Conservation (phyloP, 306 rosid genomes). For the Acacia crassicarpa region DNA sequence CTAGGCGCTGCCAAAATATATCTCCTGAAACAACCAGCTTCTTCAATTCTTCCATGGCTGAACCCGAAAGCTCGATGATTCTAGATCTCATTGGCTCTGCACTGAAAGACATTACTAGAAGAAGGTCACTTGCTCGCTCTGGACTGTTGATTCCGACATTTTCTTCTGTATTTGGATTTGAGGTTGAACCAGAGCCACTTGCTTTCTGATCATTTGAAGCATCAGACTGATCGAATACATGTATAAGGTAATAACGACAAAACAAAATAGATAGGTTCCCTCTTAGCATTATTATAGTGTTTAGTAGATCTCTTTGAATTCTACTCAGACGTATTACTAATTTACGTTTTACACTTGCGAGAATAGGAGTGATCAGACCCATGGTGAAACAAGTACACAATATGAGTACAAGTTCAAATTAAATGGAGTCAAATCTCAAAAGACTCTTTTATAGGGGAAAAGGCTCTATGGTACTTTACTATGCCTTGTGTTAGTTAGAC, state of each 20-base stretch:
- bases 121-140: slow-evolving; percentile 47
- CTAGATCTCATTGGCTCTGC: slow-evolving; percentile 15
- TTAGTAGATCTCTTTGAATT: background rate
- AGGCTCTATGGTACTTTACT: no score
- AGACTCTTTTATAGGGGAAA: no score
- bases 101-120: slow-evolving; percentile 36
- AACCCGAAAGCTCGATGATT: slow-evolving; percentile 32
- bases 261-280: background rate
- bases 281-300: background rate
- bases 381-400: no score
- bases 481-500: no score
- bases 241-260: background rate
- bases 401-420: no score
- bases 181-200: background rate
- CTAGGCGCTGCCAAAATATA: slow-evolving; percentile 42
- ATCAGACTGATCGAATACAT: background rate
- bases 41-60: slow-evolving; percentile 43
- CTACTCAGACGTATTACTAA: background rate
- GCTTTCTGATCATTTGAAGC: background rate
- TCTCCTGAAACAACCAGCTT: slow-evolving; percentile 27
- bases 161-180: background rate
- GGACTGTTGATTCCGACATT: background rate
- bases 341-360: background rate
- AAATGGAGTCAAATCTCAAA: no score
- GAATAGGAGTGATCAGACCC: background rate